Percentiles rank a stretch among this genome's conserved stretches.
phyloP scores from a whole-genome alignment of 768 basidiomycete genomes.

The Hericium erinaceus region DNA sequence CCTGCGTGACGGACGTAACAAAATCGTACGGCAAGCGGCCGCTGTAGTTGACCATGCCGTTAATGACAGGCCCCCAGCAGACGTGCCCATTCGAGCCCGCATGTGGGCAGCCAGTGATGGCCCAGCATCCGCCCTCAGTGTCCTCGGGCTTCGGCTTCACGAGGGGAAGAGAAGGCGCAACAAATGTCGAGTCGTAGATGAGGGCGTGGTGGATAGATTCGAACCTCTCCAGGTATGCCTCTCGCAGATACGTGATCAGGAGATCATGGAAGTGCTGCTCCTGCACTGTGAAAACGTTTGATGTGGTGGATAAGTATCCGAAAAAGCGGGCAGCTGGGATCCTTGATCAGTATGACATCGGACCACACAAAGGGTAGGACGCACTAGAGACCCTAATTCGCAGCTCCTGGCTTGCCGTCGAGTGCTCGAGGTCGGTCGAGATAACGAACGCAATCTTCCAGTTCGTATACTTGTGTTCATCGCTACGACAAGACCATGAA shows the following conservation, averaged over 20 bases:
- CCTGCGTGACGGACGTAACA: not conserved
- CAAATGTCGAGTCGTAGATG: too few relatives aligned
- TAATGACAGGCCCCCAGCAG: not conserved
- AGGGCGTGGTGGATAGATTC: too few relatives aligned
- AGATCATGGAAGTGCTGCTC: too few relatives aligned
- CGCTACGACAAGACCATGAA: too few relatives aligned
- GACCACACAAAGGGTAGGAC: not conserved
- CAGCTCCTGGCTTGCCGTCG: too few relatives aligned
- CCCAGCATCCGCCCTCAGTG: not conserved
- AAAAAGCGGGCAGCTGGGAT: not conserved
- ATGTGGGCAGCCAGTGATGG: not conserved
- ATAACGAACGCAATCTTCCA: slow-evolving; percentile 21
- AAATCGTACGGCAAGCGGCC: not conserved
- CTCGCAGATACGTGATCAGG: too few relatives aligned
- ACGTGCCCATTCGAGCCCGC: not conserved
- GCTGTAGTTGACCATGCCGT: not conserved
- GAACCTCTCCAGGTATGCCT: too few relatives aligned
- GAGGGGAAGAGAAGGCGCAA: too few relatives aligned
- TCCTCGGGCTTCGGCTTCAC: too few relatives aligned
- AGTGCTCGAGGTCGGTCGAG: slow-evolving; percentile 15
- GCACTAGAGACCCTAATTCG: too few relatives aligned
- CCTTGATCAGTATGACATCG: not conserved
- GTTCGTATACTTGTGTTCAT: not conserved
- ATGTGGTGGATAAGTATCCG: not conserved
- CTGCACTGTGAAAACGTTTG: not conserved